These are phyloP conservation scores for Trebouxiophyceae sp. DNA, from an alignment of 163 green algal genomes.

Conservation along the genomic window DNA sequence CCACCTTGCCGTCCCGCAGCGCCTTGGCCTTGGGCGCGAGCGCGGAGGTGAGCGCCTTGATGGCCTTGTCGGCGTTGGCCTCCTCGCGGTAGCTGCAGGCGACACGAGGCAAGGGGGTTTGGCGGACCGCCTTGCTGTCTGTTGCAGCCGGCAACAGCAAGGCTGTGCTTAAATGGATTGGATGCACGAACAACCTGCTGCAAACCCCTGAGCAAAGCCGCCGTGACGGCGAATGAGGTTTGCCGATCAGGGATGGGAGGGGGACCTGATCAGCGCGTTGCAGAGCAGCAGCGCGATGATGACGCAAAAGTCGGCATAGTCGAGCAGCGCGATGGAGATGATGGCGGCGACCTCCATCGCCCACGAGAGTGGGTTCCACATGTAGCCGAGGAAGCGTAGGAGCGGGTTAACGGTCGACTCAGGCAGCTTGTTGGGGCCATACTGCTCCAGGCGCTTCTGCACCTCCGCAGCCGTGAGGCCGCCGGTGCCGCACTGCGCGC, in stretches of 20 bases:
- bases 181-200: too few relatives aligned
- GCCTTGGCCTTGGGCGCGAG: conserved; percentile 53
- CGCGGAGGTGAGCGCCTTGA: conserved; percentile 66
- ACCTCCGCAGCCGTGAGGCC: conserved; percentile 47
- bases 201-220: too few relatives aligned
- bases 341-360: conserved; percentile 82
- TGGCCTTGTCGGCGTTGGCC: conserved; percentile 72
- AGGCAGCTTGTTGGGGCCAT: conserved; percentile 76
- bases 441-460: conserved; percentile 44
- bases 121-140: conserved; percentile 29
- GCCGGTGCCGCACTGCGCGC: conserved; percentile 35
- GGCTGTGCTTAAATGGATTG: too few relatives aligned
- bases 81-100: conserved; percentile 23
- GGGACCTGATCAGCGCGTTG: conserved; percentile 71
- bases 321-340: conserved; percentile 72
- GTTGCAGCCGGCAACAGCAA: conserved; percentile 65
- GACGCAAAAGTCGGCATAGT: conserved; percentile 46
- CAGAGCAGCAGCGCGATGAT: conserved; percentile 64
- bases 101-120: too few relatives aligned
- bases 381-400: conserved; percentile 62
- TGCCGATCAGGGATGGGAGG: too few relatives aligned
- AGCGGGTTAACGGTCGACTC: conserved; percentile 61
- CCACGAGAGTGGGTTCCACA: conserved; percentile 78
- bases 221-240: too few relatives aligned
- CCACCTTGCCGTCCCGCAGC: conserved; percentile 52